A percentile compares a stretch with the other conserved stretches of the same genome.
phyloP scores from a whole-genome alignment of 805 yeast species.

The Yarrowia sp. region DNA sequence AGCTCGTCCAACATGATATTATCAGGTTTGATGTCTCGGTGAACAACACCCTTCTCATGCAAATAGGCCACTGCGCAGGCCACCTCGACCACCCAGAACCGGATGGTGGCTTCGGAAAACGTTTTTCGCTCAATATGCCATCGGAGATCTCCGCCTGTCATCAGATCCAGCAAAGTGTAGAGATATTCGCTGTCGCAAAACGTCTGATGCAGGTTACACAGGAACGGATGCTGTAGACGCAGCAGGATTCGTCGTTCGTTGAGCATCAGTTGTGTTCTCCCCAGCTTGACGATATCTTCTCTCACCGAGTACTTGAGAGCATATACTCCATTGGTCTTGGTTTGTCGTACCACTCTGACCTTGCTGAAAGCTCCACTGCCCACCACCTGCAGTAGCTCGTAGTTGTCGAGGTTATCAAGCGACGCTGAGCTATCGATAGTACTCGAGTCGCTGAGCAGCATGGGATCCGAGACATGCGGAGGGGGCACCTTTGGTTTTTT shows the following conservation, averaged over 20 bases:
- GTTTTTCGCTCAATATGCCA: constrained; percentile 65
- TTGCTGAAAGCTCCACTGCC: constrained; percentile 88
- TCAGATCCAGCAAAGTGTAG: constrained; percentile 90
- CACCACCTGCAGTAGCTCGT: constrained; percentile 53
- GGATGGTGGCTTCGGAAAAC: constrained; percentile 67
- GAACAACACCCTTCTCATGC: constrained; percentile 60
- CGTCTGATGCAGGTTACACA: constrained; percentile 85
- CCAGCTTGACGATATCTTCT: constrained; percentile 88
- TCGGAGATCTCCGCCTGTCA: constrained; percentile 88
- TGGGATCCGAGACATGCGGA: not conserved
- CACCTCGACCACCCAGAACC: constrained; percentile 79
- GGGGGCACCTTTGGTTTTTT: not conserved
- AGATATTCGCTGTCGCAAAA: constrained; percentile 87
- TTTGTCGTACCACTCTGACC: constrained; percentile 50
- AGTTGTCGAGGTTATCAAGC: constrained; percentile 30
- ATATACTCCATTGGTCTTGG: constrained; percentile 41
- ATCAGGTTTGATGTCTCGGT: constrained; percentile 72
- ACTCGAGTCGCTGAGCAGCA: not conserved
- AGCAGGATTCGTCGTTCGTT: constrained; percentile 90
- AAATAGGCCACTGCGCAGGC: constrained; percentile 76
- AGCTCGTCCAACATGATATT: constrained; percentile 61
- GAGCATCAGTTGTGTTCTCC: constrained; percentile 90
- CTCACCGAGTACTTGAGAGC: constrained; percentile 92
- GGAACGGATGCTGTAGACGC: constrained; percentile 86
- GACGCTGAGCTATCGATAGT: constrained; percentile 1